These are phyloP conservation scores for Linum trigynum DNA, from an alignment of 345 rosid genomes.

Conservation along the genomic window DNA sequence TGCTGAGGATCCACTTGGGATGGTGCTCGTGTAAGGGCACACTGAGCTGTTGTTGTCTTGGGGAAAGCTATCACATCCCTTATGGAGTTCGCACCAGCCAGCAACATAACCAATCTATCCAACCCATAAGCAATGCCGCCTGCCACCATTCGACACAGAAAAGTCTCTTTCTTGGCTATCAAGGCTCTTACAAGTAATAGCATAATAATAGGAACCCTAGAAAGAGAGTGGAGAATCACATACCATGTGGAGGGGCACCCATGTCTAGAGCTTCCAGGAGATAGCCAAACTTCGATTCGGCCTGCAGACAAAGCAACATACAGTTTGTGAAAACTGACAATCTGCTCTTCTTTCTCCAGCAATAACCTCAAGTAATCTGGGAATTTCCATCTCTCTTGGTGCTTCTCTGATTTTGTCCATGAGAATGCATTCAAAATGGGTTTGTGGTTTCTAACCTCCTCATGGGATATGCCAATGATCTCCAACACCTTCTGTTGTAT, in stretches of 20 bases:
- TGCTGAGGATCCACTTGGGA: conserved; percentile 85
- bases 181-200: not conserved
- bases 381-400: not conserved
- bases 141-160: conserved; percentile 15
- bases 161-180: not conserved
- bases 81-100: conserved; percentile 67
- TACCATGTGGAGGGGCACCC: conserved; percentile 99
- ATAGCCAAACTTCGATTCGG: conserved; percentile 90
- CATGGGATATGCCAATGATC: conserved; percentile 66
- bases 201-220: not conserved
- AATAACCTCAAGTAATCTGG: not conserved
- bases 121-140: conserved; percentile 93
- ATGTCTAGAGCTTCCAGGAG: conserved; percentile 93
- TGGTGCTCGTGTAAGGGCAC: conserved; percentile 83
- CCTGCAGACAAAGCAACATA: conserved; percentile 34
- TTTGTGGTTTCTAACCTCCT: conserved; percentile 45
- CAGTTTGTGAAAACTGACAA: not conserved
- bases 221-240: conserved; percentile 7
- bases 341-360: too few species aligned
- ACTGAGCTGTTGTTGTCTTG: conserved; percentile 89
- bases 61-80: conserved; percentile 97
- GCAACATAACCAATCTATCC: conserved; percentile 86
- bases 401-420: not conserved
- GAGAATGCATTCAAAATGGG: not conserved
- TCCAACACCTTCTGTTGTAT: conserved; percentile 79